These are phyloP conservation scores for Pythium pyrilobum DNA, from an alignment of 352 stramenopile species.

Conservation along the genomic window DNA sequence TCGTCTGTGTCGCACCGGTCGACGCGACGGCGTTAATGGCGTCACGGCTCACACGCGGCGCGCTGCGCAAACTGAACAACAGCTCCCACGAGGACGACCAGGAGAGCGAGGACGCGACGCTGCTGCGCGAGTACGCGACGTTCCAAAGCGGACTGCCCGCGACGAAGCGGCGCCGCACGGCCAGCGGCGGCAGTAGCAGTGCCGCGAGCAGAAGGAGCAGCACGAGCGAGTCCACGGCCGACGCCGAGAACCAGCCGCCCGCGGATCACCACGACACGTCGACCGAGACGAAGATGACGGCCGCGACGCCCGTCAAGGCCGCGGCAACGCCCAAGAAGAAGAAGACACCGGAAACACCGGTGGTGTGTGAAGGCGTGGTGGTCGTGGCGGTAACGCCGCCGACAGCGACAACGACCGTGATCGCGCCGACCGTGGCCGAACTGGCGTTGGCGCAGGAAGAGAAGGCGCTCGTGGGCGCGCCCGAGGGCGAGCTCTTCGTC, in stretches of 20 bases:
- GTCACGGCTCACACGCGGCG: constrained; percentile 12
- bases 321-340: too few relatives aligned
- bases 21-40: not conserved
- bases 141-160: constrained; percentile 20
- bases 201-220: not conserved
- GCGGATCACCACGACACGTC: not conserved
- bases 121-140: constrained; percentile 12
- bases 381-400: not conserved
- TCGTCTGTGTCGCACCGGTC: not conserved
- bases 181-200: not conserved
- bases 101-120: not conserved
- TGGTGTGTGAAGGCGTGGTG: not conserved
- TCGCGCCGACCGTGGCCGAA: constrained; percentile 9
- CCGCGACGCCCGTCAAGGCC: not conserved
- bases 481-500: constrained; percentile 51
- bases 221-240: constrained; percentile 6
- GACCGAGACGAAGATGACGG: not conserved
- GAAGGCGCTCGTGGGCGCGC: constrained; percentile 39
- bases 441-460: constrained; percentile 24
- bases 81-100: not conserved
- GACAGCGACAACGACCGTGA: not conserved
- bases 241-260: constrained; percentile 5
- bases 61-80: constrained; percentile 10
- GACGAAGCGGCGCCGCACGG: constrained; percentile 10
- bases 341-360: not conserved